phyloP scores from a whole-genome alignment of 1,284 basidiomycete genomes.

The Xanthoconium separans region DNA sequence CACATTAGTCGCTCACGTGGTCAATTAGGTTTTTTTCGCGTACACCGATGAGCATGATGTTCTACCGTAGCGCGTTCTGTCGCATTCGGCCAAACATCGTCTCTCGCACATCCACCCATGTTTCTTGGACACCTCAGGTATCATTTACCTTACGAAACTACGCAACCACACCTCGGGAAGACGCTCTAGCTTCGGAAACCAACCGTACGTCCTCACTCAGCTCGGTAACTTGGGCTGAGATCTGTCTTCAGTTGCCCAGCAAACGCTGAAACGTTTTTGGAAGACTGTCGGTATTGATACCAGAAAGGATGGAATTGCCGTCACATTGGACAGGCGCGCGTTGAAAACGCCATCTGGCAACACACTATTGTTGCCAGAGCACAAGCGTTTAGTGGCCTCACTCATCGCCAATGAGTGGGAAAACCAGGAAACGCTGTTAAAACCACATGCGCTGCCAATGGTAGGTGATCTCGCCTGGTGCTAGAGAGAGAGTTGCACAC shows the following conservation, averaged over 20 bases:
- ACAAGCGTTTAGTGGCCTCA: slow-evolving; percentile 74
- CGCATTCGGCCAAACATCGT: slow-evolving; percentile 4
- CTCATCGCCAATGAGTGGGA: slow-evolving; percentile 97
- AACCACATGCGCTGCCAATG: slow-evolving; percentile 90
- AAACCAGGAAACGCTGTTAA: slow-evolving; percentile 83
- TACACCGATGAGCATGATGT: slow-evolving; percentile 6
- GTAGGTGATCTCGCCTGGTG: slow-evolving; percentile 45
- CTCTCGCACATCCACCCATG: neutral
- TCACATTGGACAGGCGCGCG: slow-evolving; percentile 83
- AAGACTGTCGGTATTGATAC: slow-evolving; percentile 76
- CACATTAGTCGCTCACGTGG: slow-evolving; percentile 28
- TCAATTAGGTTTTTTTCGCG: slow-evolving; percentile 4
- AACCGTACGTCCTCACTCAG: slow-evolving; percentile 43
- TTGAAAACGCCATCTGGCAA: slow-evolving; percentile 88
- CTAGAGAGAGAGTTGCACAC: neutral
- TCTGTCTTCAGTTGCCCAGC: slow-evolving; percentile 69
- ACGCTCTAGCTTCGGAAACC: slow-evolving; percentile 51
- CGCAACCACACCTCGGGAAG: slow-evolving; percentile 33
- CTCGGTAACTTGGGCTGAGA: slow-evolving; percentile 11
- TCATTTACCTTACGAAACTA: slow-evolving; percentile 11
- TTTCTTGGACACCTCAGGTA: neutral
- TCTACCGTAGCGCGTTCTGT: slow-evolving; percentile 1
- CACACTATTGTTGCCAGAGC: slow-evolving; percentile 67
- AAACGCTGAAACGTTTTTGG: slow-evolving; percentile 88
- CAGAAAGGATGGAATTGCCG: slow-evolving; percentile 55